Conservation (phyloP, 1,284 basidiomycete species). For the Cutaneotrichosporon sp. region DNA sequence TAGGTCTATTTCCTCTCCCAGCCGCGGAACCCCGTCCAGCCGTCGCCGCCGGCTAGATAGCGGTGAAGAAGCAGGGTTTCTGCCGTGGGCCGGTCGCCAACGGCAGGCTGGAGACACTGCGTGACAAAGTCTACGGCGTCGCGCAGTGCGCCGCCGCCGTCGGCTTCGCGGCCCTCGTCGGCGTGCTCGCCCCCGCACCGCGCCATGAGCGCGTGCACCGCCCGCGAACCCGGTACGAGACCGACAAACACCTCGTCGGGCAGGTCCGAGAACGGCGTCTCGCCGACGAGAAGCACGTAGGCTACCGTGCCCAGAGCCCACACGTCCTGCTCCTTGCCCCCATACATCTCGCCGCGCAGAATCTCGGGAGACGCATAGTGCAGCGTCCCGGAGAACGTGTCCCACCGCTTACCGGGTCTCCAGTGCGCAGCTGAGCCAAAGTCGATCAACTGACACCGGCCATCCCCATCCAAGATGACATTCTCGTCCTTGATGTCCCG, state of each 20-base stretch:
- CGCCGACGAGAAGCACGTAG: slow-evolving; percentile 90
- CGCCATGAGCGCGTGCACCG: slow-evolving; percentile 30
- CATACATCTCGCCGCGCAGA: slow-evolving; percentile 85
- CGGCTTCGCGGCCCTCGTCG: slow-evolving; percentile 38
- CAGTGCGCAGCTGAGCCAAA: slow-evolving; percentile 63
- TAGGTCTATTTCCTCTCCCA: slow-evolving; percentile 26
- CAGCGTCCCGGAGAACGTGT: slow-evolving; percentile 78
- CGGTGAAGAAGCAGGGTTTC: slow-evolving; percentile 39
- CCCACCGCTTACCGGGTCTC: slow-evolving; percentile 88
- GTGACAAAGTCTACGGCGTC: slow-evolving; percentile 47
- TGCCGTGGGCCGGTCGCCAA: slow-evolving; percentile 39
- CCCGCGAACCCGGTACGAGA: slow-evolving; percentile 24
- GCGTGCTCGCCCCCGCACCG: slow-evolving; percentile 32
- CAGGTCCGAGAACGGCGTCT: slow-evolving; percentile 75
- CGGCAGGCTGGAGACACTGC: slow-evolving; percentile 41
- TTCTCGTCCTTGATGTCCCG: slow-evolving; percentile 99
- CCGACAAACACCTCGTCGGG: slow-evolving; percentile 43
- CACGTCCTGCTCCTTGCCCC: slow-evolving; percentile 93
- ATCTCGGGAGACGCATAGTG: slow-evolving; percentile 98
- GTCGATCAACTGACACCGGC: slow-evolving; percentile 84
- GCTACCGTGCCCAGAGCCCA: slow-evolving; percentile 99
- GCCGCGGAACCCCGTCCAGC: slow-evolving; percentile 40
- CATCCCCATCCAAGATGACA: slow-evolving; percentile 56
- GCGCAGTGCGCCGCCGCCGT: slow-evolving; percentile 41
- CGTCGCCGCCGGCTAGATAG: slow-evolving; percentile 37